phyloP scores from a whole-genome alignment of 2,329 filamentous ascomycete species.

The Aspergillus fumigatiaffinis region DNA sequence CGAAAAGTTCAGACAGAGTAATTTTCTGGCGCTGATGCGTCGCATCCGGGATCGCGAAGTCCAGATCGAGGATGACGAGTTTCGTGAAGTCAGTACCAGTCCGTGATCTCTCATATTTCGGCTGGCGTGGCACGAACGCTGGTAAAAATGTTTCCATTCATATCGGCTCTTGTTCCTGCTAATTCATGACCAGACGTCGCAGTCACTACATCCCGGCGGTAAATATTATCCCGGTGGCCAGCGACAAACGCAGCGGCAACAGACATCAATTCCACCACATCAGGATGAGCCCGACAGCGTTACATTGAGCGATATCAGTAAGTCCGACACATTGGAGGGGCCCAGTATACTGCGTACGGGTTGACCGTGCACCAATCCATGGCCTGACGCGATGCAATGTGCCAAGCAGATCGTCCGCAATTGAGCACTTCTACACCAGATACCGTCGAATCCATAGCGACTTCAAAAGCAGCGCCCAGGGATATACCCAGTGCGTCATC shows the following conservation, averaged over 20 bases:
- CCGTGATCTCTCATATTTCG: constrained; percentile 35
- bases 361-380: constrained; percentile 1
- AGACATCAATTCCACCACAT: not conserved
- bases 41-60: constrained; percentile 69
- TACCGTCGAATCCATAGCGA: not conserved
- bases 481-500: not conserved
- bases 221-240: constrained; percentile 40
- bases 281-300: constrained; percentile 3
- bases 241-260: constrained; percentile 11
- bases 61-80: constrained; percentile 64
- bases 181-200: constrained; percentile 33
- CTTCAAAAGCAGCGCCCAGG: not conserved
- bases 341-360: constrained; percentile 9
- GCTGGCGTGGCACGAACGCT: constrained; percentile 32
- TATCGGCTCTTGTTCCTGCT: constrained; percentile 30
- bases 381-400: not conserved
- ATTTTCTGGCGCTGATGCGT: constrained; percentile 73
- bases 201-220: constrained; percentile 47
- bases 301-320: constrained; percentile 19
- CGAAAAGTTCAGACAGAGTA: constrained; percentile 73
- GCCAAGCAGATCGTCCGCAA: not conserved
- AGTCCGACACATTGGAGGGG: constrained; percentile 16
- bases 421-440: not conserved
- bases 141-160: constrained; percentile 34
- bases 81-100: constrained; percentile 45